Conservation (phyloP, 148 eudicot species). For the Nyssa sinensis region DNA sequence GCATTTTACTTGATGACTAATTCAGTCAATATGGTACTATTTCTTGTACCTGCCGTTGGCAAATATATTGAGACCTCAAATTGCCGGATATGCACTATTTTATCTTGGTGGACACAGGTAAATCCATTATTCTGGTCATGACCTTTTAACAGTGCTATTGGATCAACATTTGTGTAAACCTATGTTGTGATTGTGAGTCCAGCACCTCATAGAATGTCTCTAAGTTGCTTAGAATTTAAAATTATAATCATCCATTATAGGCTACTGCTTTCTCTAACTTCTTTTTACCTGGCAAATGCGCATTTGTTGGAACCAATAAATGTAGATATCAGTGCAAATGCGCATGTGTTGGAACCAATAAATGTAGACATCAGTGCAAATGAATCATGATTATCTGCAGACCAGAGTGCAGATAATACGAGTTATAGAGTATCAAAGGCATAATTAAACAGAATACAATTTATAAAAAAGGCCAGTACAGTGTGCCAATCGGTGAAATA, state of each 20-base stretch:
- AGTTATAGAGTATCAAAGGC: not conserved
- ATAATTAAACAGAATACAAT: not conserved
- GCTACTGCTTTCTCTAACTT: not conserved
- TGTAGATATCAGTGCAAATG: not conserved
- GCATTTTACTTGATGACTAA: conserved; percentile 72
- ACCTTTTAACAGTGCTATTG: not conserved
- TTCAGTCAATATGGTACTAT: conserved; percentile 79
- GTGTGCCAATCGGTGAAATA: too few relatives aligned
- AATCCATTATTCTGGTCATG: not conserved
- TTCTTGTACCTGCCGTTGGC: conserved; percentile 82
- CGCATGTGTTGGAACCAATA: conserved; percentile 1
- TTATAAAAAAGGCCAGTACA: too few relatives aligned
- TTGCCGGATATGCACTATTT: conserved; percentile 49
- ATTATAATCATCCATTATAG: not conserved
- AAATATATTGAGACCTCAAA: conserved; percentile 90
- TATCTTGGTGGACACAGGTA: conserved; percentile 97
- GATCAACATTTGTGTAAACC: not conserved
- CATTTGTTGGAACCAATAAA: not conserved
- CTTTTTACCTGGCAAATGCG: not conserved
- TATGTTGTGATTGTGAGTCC: not conserved
- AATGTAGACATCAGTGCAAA: not conserved
- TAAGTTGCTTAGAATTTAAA: too few relatives aligned
- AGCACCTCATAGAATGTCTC: not conserved
- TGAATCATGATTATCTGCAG: conserved; percentile 5
- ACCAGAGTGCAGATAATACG: not conserved